phyloP scores from a whole-genome alignment of 1,284 basidiomycete species.

The Ceraceosorus guamensis region DNA sequence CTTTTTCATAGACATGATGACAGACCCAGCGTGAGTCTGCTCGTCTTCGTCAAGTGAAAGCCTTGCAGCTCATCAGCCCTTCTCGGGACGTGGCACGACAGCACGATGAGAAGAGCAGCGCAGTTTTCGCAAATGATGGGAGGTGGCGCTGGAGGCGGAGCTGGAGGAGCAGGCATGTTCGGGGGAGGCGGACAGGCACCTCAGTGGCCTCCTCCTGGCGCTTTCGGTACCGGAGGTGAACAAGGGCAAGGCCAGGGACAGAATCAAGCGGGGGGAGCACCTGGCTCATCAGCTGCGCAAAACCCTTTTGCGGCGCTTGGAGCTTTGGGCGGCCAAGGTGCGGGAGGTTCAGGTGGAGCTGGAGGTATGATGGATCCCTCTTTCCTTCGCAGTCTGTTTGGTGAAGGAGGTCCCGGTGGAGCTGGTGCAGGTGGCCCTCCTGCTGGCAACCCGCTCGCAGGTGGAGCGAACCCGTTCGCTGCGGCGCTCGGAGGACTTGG shows the following conservation, averaged over 20 bases:
- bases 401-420: conserved; percentile 5
- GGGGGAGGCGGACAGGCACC: conserved; percentile 15
- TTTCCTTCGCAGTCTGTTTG: no score
- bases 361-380: conserved; percentile 9
- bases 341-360: conserved; percentile 7
- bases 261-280: background rate
- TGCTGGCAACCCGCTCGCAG: no score
- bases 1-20: conserved; percentile 41
- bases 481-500: conserved; percentile 3
- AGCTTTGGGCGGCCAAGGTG: conserved; percentile 4
- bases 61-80: no score
- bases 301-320: conserved; percentile 3
- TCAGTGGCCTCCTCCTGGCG: conserved; percentile 12
- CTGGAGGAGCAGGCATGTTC: conserved; percentile 13
- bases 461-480: conserved; percentile 12
- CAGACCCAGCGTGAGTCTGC: conserved; percentile 43
- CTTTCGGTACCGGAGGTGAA: conserved; percentile 6
- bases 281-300: background rate
- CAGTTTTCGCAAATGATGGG: conserved; percentile 36
- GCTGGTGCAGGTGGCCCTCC: conserved; percentile 3
- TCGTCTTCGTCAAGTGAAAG: no score
- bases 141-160: conserved; percentile 15
- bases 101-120: conserved; percentile 39
- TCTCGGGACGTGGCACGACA: no score
- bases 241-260: conserved; percentile 1